phyloP scores from a whole-genome alignment of 805 yeast species.

The Jamesozyma rosinii region DNA sequence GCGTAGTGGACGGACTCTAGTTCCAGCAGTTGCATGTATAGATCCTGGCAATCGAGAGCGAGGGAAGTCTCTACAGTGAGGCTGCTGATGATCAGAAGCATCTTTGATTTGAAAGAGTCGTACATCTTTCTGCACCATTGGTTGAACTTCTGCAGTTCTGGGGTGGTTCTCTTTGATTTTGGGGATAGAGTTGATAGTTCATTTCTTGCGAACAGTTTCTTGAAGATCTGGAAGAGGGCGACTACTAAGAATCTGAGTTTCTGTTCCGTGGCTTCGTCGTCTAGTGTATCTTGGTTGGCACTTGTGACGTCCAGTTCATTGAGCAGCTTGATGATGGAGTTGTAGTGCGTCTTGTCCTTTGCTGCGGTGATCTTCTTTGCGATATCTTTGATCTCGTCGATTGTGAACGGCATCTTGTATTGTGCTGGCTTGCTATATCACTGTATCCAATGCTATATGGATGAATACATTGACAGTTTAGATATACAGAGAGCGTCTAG shows the following conservation, averaged over 20 bases:
- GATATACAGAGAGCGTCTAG: too few relatives aligned
- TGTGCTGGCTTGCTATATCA: too few relatives aligned
- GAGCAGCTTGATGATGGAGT: slow-evolving; percentile 24
- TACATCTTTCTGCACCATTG: slow-evolving; percentile 59
- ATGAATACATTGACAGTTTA: too few relatives aligned
- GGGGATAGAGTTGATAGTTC: slow-evolving; percentile 18
- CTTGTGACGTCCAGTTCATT: slow-evolving; percentile 13
- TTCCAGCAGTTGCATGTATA: slow-evolving; percentile 45
- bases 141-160: slow-evolving; percentile 31
- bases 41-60: slow-evolving; percentile 46
- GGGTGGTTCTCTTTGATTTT: slow-evolving; percentile 17
- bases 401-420: slow-evolving; percentile 6
- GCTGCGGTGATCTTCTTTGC: slow-evolving; percentile 23
- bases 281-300: slow-evolving; percentile 2
- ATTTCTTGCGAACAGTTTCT: slow-evolving; percentile 27
- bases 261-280: slow-evolving; percentile 13
- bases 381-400: slow-evolving; percentile 21
- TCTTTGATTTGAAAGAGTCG: slow-evolving; percentile 39
- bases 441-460: too few relatives aligned
- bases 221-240: slow-evolving; percentile 26
- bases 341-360: slow-evolving; percentile 27
- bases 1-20: slow-evolving; percentile 48
- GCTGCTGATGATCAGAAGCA: slow-evolving; percentile 37
- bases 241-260: slow-evolving; percentile 24
- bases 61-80: slow-evolving; percentile 37